Conservation (phyloP, 2,329 filamentous ascomycete species). For the Cadophora sp. region DNA sequence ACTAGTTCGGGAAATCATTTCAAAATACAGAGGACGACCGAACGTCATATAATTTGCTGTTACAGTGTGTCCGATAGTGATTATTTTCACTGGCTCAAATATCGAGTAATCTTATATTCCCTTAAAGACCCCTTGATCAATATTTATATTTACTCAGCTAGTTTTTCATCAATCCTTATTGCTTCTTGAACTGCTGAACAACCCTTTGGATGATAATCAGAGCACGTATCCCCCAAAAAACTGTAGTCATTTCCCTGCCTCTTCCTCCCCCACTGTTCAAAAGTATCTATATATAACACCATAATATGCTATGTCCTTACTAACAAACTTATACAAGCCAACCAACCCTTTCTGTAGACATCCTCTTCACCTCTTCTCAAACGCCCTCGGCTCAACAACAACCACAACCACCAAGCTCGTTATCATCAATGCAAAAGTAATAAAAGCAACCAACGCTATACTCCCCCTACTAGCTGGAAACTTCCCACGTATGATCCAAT, state of each 20-base stretch:
- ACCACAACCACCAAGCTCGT: constrained; percentile 65
- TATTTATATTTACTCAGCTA: no score
- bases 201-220: background rate
- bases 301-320: background rate
- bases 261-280: background rate
- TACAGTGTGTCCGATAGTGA: background rate
- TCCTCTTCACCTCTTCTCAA: constrained; percentile 30
- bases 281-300: background rate
- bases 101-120: background rate
- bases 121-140: no score
- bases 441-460: constrained; percentile 70
- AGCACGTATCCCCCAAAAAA: background rate
- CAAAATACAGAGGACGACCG: background rate
- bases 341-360: background rate
- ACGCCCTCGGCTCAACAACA: constrained; percentile 53
- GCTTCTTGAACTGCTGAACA: no score
- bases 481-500: constrained; percentile 81
- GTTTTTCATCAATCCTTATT: no score
- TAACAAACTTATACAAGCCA: background rate
- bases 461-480: constrained; percentile 81
- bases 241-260: background rate
- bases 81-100: background rate
- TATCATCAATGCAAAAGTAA: constrained; percentile 69
- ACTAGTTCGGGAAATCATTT: background rate
- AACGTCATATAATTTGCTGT: no score